phyloP scores from a whole-genome alignment of 371 early-diverging fungal genomes.

The Actinomortierella wolfii region DNA sequence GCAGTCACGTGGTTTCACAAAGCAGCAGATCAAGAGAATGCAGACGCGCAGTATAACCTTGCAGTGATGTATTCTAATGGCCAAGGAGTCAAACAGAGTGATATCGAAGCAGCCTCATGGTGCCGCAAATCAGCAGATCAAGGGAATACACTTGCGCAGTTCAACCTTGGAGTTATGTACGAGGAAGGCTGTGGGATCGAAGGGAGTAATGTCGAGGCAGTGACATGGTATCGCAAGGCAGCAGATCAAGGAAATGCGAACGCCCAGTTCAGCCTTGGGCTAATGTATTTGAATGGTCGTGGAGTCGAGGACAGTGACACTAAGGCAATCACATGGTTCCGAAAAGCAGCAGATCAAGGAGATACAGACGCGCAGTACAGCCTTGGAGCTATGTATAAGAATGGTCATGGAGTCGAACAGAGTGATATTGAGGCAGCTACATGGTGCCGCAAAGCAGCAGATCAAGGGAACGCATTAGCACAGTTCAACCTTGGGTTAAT shows the following conservation, averaged over 20 bases:
- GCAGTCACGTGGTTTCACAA: too few relatives aligned
- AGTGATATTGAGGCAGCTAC: conserved; percentile 68
- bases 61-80: too few relatives aligned
- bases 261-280: conserved; percentile 80
- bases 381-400: conserved; percentile 78
- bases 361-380: conserved; percentile 73
- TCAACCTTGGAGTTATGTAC: conserved; percentile 74
- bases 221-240: conserved; percentile 72
- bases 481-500: conserved; percentile 85
- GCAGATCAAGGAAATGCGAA: conserved; percentile 79
- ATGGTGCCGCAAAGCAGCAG: conserved; percentile 72
- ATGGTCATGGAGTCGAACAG: conserved; percentile 78
- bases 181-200: conserved; percentile 83
- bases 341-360: conserved; percentile 71
- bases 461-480: conserved; percentile 69
- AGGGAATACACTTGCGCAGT: conserved; percentile 83
- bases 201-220: conserved; percentile 66
- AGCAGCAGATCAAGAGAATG: too few relatives aligned
- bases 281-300: conserved; percentile 80
- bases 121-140: conserved; percentile 63
- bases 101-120: conserved; percentile 77
- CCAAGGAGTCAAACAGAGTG: too few relatives aligned
- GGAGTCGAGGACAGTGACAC: conserved; percentile 63
- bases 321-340: conserved; percentile 83
- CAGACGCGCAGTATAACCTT: too few relatives aligned